These are phyloP conservation scores for Tetradesmus obliquus DNA, from an alignment of 139 green algal species.

Conservation along the genomic window DNA sequence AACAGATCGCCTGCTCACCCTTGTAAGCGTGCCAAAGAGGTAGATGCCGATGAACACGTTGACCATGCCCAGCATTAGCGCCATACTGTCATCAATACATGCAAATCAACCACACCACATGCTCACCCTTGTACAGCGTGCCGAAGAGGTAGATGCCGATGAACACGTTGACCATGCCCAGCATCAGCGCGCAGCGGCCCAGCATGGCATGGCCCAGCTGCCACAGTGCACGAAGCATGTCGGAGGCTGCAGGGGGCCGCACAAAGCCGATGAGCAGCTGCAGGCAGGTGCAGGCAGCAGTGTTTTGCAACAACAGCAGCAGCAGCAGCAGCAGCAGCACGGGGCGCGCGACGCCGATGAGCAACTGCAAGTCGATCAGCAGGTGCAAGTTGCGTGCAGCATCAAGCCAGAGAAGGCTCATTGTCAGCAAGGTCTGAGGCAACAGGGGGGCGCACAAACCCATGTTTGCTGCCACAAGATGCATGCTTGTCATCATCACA, in stretches of 20 bases:
- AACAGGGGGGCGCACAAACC: no score
- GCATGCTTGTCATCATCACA: no score
- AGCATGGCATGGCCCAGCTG: constrained; percentile 34
- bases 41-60: constrained; percentile 46
- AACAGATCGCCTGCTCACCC: not conserved
- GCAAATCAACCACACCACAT: no score
- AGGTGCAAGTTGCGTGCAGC: not conserved
- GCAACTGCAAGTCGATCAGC: no score
- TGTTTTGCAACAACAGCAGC: not conserved
- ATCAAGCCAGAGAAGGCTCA: no score
- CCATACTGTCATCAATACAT: no score
- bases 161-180: constrained; percentile 42
- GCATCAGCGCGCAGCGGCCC: constrained; percentile 29
- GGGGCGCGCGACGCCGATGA: no score
- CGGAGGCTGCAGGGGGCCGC: constrained; percentile 28
- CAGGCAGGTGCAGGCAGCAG: not conserved
- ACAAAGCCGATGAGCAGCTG: constrained; percentile 41
- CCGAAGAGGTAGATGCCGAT: constrained; percentile 40
- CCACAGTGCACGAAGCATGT: constrained; percentile 42
- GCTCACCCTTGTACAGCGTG: constrained; percentile 15
- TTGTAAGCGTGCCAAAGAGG: constrained; percentile 16
- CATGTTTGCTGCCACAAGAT: no score
- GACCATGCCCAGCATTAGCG: constrained; percentile 34
- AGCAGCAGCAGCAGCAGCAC: no score
- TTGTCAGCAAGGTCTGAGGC: no score